These are phyloP conservation scores for Didymella lethalis DNA, from an alignment of 2,329 filamentous ascomycete species.

Conservation along the genomic window DNA sequence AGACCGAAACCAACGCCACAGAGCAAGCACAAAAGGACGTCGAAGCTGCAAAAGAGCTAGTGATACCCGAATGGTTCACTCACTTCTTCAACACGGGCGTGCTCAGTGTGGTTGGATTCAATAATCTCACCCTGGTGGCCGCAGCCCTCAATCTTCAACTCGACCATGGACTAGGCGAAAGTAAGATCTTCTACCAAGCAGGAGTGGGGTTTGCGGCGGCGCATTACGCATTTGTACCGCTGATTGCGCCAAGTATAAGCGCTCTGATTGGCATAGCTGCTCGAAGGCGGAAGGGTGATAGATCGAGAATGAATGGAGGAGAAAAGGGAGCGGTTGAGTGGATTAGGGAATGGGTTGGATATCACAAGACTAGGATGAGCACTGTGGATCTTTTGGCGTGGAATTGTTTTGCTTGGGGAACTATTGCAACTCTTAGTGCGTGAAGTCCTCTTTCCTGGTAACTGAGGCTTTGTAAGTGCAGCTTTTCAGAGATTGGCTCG, in stretches of 20 bases:
- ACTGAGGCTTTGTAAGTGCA: too few relatives aligned
- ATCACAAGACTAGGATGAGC: slow-evolving; percentile 31
- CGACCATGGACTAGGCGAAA: slow-evolving; percentile 5
- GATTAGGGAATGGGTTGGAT: slow-evolving; percentile 32
- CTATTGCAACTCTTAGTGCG: too few relatives aligned
- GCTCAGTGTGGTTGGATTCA: slow-evolving; percentile 30
- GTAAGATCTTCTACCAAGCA: slow-evolving; percentile 16
- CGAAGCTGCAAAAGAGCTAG: slow-evolving; percentile 24
- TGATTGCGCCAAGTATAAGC: slow-evolving; percentile 25
- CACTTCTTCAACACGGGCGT: slow-evolving; percentile 34
- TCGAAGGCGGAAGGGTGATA: slow-evolving; percentile 8
- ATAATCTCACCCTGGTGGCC: slow-evolving; percentile 25
- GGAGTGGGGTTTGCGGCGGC: slow-evolving; percentile 30
- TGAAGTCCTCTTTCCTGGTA: too few relatives aligned
- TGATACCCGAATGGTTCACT: slow-evolving; percentile 29
- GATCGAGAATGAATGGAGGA: background rate
- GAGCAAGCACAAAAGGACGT: background rate
- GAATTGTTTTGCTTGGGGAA: slow-evolving; percentile 27
- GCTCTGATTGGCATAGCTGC: slow-evolving; percentile 27
- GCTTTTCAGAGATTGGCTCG: too few relatives aligned
- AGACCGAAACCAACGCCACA: background rate
- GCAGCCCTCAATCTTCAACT: slow-evolving; percentile 22
- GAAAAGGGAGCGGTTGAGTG: slow-evolving; percentile 17
- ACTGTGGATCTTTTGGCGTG: slow-evolving; percentile 38
- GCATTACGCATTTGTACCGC: slow-evolving; percentile 34